Evolutionary conservation across 306 rosid species (phyloP), one percentile per base, ranked within the genome.

Genomic region (Casuarina glauca): DNA sequence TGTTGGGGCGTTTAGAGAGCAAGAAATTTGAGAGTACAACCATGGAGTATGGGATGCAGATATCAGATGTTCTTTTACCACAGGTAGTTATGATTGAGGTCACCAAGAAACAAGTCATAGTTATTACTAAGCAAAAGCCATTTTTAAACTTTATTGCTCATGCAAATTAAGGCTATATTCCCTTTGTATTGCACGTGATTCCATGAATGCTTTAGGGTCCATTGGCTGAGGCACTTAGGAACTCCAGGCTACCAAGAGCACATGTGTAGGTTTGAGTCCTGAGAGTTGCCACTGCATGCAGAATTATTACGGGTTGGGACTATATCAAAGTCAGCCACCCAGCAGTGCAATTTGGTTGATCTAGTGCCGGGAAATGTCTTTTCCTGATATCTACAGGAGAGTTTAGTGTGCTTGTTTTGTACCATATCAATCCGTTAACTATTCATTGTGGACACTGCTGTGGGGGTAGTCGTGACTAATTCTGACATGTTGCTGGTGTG

Each of bases 1-100:
- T 92, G 26, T 80, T 94, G 84, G 98, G 98, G 52, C 91, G 95
- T 71, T 86, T 90, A 69, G 94, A 88, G 74, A 52, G 76, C 82
- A 90, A 88, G 86, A 89, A 79, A 77, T 84, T 92, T 83, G 93
- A 87, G 83, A 82, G 83, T 71, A 75, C 79, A 11, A 48, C 91
- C 74, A 78, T 87, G 9, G 98, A 92, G 76, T 69, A 85, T 75
- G 97, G 93, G 81, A 85, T 82, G 86, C 83, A 82, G 81, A 86
- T 94, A 72, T 86, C 93, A 48, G 85, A 85, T 17, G 74, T 79
- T 84, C 90, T 94, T 79, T 84, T 92, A 69, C 88, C 89, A 48
- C 98, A 92, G 98, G 97, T 89, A 84, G 69, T 78, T 64, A 72
- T 80, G 41, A 15, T 58, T 63, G 38, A 66, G 77, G 45, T 69